Evolutionary conservation across 2,329 filamentous ascomycete species (phyloP), one percentile per base, ranked within the genome.

Genomic region (Ophiocordyceps camponoti-leonardi): DNA sequence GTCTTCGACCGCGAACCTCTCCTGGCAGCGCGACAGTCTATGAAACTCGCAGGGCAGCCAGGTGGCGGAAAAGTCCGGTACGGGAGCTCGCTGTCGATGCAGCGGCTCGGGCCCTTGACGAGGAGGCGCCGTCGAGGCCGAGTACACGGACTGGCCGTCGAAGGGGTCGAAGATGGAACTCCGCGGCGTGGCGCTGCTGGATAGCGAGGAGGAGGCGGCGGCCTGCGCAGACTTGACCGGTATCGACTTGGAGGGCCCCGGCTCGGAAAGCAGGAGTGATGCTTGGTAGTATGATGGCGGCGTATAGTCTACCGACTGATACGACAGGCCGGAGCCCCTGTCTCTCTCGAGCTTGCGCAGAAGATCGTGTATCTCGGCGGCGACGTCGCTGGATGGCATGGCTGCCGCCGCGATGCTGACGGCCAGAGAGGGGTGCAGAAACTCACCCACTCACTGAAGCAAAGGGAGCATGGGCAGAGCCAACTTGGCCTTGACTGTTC

Each of bases 41-140:
- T 50, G 47, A 33, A 73, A 69, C 46, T 75, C 72, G 58, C 70
- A 74, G 13, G 63, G 62, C 20, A 71, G 57, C 23, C 43, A 47
- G 5, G 35, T n/a, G 20, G 28, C 14, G 46, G 28, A 6, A 40
- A 28, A 14, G 33, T 48, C 11, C 39, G 48, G 42, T 2, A 52
- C 35, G 14, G 47, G 12, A 11, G 50, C 45, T 10, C 47, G 51
- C 31, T 44, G 46, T 14, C 28, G 49, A 19, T 46, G 46, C 13
- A 45, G 45, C 42, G 47, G 50, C 22, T 52, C 37, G 37, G 47
- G 19, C 7, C 50, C 49, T 44, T 49, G 48, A 22, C 45, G 50
- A 46, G 51, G 53, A 40, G 58, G 54, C 3, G 45, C 53, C 11
- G 56, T 54, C 33, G 52, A 49, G 10, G 44, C 41, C 5, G 57